A percentile compares a stretch with the other conserved stretches of the same genome.
phyloP scores from a whole-genome alignment of 2,329 filamentous ascomycete genomes.

The Trichoderma hamatum region DNA sequence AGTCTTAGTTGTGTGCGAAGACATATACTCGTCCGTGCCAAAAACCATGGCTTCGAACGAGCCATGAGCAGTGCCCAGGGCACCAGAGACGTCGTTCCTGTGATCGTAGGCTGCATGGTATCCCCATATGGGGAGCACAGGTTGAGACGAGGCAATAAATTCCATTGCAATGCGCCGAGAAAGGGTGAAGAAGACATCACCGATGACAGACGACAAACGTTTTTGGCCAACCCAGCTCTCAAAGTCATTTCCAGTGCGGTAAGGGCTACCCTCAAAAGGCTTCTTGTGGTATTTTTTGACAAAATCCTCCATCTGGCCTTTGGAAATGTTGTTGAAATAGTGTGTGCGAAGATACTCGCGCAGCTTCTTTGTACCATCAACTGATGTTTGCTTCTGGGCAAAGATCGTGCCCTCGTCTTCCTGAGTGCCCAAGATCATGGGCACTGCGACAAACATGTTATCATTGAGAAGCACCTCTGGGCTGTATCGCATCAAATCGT shows the following conservation, averaged over 20 bases:
- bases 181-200: slow-evolving; percentile 23
- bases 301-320: slow-evolving; percentile 48
- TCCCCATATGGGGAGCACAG: slow-evolving; percentile 15
- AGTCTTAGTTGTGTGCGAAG: slow-evolving; percentile 55
- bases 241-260: slow-evolving; percentile 59
- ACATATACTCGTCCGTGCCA: neutral
- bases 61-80: slow-evolving; percentile 19
- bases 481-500: slow-evolving; percentile 53
- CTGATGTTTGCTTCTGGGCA: slow-evolving; percentile 59
- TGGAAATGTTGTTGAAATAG: slow-evolving; percentile 52
- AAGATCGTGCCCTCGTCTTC: slow-evolving; percentile 71
- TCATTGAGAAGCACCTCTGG: slow-evolving; percentile 52
- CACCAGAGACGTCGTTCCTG: neutral
- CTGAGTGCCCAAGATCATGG: slow-evolving; percentile 65
- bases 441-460: slow-evolving; percentile 59
- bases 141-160: neutral
- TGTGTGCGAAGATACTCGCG: slow-evolving; percentile 54
- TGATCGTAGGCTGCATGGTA: slow-evolving; percentile 18
- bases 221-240: slow-evolving; percentile 69
- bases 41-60: neutral
- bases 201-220: slow-evolving; percentile 53
- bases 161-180: slow-evolving; percentile 15
- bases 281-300: slow-evolving; percentile 58
- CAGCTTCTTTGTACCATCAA: slow-evolving; percentile 57
- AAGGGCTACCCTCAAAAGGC: slow-evolving; percentile 58